Evolutionary conservation across 2,329 filamentous ascomycete species (phyloP).

Genomic region (Cladorrhinum sp.): DNA sequence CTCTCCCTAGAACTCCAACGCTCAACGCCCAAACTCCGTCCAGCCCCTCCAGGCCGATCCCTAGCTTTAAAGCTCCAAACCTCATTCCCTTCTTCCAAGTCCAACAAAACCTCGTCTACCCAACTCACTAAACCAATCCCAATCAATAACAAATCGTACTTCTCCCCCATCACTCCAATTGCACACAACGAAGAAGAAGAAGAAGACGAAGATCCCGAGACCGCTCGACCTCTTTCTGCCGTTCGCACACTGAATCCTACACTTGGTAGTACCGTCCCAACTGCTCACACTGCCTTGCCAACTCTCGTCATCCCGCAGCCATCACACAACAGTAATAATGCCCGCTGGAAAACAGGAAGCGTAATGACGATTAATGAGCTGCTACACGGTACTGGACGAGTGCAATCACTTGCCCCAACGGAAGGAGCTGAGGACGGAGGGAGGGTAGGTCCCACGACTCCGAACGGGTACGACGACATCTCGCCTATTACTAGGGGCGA

Average conservation of each 20-base stretch:
- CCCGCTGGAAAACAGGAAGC: background rate
- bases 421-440: slow-evolving; percentile 20
- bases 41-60: slow-evolving; percentile 23
- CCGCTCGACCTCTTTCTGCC: slow-evolving; percentile 26
- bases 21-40: slow-evolving; percentile 28
- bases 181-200: slow-evolving; percentile 34
- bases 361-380: slow-evolving; percentile 19
- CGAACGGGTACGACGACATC: slow-evolving; percentile 60
- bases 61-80: slow-evolving; percentile 44
- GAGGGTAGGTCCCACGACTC: slow-evolving; percentile 50
- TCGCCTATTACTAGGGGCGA: slow-evolving; percentile 61
- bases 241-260: slow-evolving; percentile 1
- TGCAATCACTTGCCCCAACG: too few relatives aligned
- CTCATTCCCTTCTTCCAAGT: slow-evolving; percentile 31
- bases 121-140: background rate
- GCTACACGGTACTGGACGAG: slow-evolving; percentile 27
- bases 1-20: slow-evolving; percentile 15
- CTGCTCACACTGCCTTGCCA: background rate
- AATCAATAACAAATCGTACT: slow-evolving; percentile 32
- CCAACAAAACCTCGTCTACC: background rate
- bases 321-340: background rate
- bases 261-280: too few relatives aligned
- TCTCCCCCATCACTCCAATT: slow-evolving; percentile 51
- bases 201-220: slow-evolving; percentile 26
- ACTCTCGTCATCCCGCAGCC: background rate